Base-by-base conservation (phyloP, 352 stramenopile genomes). In the Globisporangium recalcitrans region DNA sequence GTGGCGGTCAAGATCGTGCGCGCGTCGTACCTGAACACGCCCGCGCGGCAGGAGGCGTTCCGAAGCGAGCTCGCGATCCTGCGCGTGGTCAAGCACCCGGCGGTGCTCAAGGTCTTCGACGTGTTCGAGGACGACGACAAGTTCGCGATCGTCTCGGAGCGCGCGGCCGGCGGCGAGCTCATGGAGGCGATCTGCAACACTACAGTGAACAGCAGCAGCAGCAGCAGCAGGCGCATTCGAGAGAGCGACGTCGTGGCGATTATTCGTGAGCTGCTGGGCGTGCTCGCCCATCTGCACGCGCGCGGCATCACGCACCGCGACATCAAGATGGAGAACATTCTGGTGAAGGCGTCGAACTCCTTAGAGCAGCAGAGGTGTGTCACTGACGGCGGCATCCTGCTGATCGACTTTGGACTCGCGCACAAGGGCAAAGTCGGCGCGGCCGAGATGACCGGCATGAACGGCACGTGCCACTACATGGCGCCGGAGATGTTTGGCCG, bases 401-500 rank as follows among this genome's bases (percentile, higher is more conserved):
- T 94, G 14, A 87, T 94, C 32, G 85, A 94, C 60, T 94, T 94
- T 75, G 85, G 85, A 2, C 71, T 94, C 38, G 82, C 85, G 21
- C 78, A 94, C 60, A 67, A 74, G 36, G 72, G 72, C 21, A 79
- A 63, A 19, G 62, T 77, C 9, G 73, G 74, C 27, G 65, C 49
- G 13, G 57, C 42, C 9, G 68, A 78, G 52, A 90, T 92, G 80
- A 77, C 60, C 1, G 85, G 85, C 26, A 91, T 94, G 78, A 91
- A 90, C 64, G 85, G 85, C 55, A 92, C 85, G 58, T 77, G 77
- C 52, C 85, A 91, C 65, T 94, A 90, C 64, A 91, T 94, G 82
- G 85, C 85, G 7, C 85, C 85, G 1, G 85, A 94, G 65, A 91
- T 92, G 76, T 94, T 92, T 59, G 73, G 72, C 24, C 81, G 75